Conservation (phyloP, 1,284 basidiomycete genomes). For the Mycena sp. region DNA sequence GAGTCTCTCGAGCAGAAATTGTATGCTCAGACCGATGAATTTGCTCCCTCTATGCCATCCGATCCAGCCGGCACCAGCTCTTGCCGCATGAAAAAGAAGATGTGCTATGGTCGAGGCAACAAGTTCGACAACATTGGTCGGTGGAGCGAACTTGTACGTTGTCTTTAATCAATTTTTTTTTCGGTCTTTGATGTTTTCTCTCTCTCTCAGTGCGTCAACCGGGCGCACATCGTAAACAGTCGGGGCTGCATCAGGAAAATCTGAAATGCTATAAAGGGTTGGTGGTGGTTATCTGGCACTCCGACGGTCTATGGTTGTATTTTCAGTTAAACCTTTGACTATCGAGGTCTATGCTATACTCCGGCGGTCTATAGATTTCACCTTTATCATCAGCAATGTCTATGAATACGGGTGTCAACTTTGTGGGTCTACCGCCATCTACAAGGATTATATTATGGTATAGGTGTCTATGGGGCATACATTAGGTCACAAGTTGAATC, state of each 20-base stretch:
- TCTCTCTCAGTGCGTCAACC: neutral
- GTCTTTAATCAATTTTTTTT: too few relatives aligned
- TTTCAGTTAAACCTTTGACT: neutral
- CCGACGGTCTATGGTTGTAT: neutral
- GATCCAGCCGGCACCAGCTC: too few relatives aligned
- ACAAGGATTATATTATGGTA: too few relatives aligned
- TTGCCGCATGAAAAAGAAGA: too few relatives aligned
- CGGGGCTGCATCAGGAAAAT: slow-evolving; percentile 1
- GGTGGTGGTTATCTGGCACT: neutral
- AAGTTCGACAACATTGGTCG: too few relatives aligned
- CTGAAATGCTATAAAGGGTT: neutral
- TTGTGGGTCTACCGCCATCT: neutral
- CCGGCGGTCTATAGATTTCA: neutral
- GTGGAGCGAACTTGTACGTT: too few relatives aligned
- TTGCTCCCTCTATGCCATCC: too few relatives aligned
- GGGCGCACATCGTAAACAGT: neutral
- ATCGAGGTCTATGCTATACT: neutral
- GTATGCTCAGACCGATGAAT: too few relatives aligned
- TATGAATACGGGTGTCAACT: neutral
- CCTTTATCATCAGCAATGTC: neutral
- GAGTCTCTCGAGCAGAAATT: too few relatives aligned
- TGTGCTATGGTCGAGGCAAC: too few relatives aligned
- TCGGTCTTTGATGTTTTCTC: too few relatives aligned
- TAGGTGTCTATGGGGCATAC: neutral
- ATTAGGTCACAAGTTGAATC: too few relatives aligned